A percentile compares a stretch with the other conserved stretches of the same genome.
Conservation (phyloP, 345 rosid species). For the Hibiscus syriacus region DNA sequence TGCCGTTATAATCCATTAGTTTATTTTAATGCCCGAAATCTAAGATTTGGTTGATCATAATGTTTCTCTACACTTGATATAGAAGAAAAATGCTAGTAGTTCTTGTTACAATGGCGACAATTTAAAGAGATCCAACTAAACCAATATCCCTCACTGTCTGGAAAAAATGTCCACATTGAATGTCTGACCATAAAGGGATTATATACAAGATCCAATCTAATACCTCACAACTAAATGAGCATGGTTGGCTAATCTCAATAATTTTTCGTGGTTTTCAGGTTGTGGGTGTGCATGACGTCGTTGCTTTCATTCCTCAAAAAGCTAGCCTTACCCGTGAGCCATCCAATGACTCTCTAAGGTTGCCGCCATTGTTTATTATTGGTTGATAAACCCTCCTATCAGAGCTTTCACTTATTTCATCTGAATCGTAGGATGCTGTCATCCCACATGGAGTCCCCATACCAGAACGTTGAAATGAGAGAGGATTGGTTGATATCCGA, state of each 20-base stretch:
- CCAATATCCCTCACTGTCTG: not conserved
- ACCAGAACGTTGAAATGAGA: constrained; percentile 9
- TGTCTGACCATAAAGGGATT: too few species aligned
- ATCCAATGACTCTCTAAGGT: constrained; percentile 5
- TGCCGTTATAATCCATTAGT: not conserved
- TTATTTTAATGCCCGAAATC: not conserved
- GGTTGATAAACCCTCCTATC: not conserved
- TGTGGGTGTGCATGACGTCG: not conserved
- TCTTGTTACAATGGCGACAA: not conserved
- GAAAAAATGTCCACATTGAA: not conserved
- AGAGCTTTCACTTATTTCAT: constrained; percentile 7
- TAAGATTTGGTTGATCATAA: not conserved
- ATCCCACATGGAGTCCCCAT: too few species aligned
- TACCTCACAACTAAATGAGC: not conserved
- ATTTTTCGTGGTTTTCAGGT: not conserved
- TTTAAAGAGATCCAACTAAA: not conserved
- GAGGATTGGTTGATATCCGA: constrained; percentile 16
- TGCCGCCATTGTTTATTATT: constrained; percentile 15
- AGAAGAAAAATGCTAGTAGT: not conserved
- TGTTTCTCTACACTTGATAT: not conserved
- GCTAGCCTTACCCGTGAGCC: constrained; percentile 20
- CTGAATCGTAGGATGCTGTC: constrained; percentile 10
- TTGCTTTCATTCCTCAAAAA: constrained; percentile 9
- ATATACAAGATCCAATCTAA: constrained; percentile 7
- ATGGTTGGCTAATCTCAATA: not conserved